Evolutionary conservation across 2,329 filamentous ascomycete species (phyloP).

Genomic region (Ceratocystis albifundus): DNA sequence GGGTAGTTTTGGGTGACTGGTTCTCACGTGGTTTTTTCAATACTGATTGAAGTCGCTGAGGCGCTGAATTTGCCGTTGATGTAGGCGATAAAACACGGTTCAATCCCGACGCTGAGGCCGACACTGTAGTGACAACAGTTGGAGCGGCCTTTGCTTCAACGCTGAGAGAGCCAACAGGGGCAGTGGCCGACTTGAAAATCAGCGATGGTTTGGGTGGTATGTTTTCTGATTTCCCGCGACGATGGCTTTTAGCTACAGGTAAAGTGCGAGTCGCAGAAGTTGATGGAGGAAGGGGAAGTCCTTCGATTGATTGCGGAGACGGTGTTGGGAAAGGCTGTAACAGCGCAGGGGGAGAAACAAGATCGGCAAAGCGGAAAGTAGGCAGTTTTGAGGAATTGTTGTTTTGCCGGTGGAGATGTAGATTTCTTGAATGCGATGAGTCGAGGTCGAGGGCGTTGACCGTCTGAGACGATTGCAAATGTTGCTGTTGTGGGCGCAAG

Average conservation of each 20-base stretch:
- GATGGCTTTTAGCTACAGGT: constrained; percentile 26
- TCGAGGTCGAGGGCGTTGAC: constrained; percentile 21
- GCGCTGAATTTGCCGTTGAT: constrained; percentile 24
- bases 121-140: constrained; percentile 13
- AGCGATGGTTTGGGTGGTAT: constrained; percentile 17
- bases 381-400: constrained; percentile 47
- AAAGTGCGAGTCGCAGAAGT: constrained; percentile 31
- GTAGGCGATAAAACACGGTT: constrained; percentile 25
- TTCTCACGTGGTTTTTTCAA: constrained; percentile 19
- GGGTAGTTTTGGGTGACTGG: constrained; percentile 24
- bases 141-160: constrained; percentile 12
- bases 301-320: constrained; percentile 29
- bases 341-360: constrained; percentile 27
- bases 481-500: constrained; percentile 13
- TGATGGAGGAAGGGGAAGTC: constrained; percentile 30
- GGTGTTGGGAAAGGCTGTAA: constrained; percentile 26
- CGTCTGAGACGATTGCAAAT: constrained; percentile 20
- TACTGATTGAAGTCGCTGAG: constrained; percentile 19
- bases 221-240: constrained; percentile 21
- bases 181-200: constrained; percentile 14
- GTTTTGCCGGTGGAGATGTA: constrained; percentile 41
- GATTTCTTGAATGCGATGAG: constrained; percentile 19
- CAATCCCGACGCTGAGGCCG: constrained; percentile 18
- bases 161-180: background rate
- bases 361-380: constrained; percentile 43